A percentile compares a stretch with the other conserved stretches of the same genome.
phyloP scores from a whole-genome alignment of 1,284 basidiomycete genomes.

The Heterobasidion parviporum region DNA sequence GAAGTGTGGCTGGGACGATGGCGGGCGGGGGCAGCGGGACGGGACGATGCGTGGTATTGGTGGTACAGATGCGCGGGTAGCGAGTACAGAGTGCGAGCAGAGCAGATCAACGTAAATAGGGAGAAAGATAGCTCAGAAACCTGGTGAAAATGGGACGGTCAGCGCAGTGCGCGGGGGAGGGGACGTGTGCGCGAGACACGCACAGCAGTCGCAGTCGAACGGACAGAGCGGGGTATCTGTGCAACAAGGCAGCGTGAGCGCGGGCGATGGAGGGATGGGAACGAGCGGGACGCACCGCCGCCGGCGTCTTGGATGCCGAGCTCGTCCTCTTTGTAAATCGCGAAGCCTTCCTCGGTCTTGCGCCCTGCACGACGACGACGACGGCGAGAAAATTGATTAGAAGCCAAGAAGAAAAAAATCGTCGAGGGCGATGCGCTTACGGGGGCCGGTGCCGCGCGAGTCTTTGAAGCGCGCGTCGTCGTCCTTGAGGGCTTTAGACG shows the following conservation, averaged over 20 bases:
- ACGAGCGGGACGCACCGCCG: conserved; percentile 47
- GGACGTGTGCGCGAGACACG: conserved; percentile 23
- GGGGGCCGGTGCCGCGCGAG: conserved; percentile 64
- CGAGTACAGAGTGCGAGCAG: background rate
- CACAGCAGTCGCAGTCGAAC: conserved; percentile 82
- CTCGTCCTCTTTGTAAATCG: conserved; percentile 83
- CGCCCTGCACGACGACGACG: conserved; percentile 41
- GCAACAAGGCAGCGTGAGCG: conserved; percentile 10
- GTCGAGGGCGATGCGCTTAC: conserved; percentile 37
- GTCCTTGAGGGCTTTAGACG: conserved; percentile 17
- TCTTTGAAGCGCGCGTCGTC: conserved; percentile 62
- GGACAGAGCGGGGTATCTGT: conserved; percentile 48
- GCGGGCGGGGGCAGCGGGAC: background rate
- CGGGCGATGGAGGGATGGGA: background rate
- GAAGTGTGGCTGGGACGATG: background rate
- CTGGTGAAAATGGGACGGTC: conserved; percentile 1
- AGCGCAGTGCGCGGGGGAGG: background rate
- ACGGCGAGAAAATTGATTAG: conserved; percentile 1
- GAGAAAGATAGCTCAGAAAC: conserved; percentile 6
- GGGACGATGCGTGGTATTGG: background rate
- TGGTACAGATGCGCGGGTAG: background rate
- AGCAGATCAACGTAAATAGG: background rate
- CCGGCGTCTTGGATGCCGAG: conserved; percentile 66
- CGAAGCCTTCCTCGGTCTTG: conserved; percentile 79
- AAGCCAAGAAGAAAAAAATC: conserved; percentile 1